Evolutionary conservation across 2,329 filamentous ascomycete species (phyloP), one percentile per base, ranked within the genome.

Genomic region (Davidsoniella neocaledoniae): DNA sequence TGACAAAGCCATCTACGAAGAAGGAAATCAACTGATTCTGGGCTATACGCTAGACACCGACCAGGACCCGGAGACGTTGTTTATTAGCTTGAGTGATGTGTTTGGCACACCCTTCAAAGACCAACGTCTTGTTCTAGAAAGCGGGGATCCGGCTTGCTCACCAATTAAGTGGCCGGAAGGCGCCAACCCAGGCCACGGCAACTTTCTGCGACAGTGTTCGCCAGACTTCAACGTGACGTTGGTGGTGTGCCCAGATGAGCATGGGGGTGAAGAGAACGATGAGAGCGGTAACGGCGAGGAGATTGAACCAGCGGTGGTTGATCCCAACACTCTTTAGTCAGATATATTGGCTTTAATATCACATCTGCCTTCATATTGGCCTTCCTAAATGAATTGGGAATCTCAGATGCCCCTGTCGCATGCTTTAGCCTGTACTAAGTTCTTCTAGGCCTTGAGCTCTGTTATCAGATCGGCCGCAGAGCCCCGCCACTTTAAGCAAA

Each of bases 31-130:
- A 60, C 63, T 62, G 55, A 59, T 62, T 51, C 66, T 63, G 43
- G 64, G 65, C 29, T 66, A 65, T 55, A 66, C 55, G 56, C 60
- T 68, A 21, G 60, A 64, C 48, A 56, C 56, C 47, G 54, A 43
- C 44, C 54, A 53, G 5, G 51, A 39, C 6, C 39, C 47, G 2
- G 8, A 16, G 5, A 39, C 33, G 38, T 29, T 68, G 46, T 68
- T 62, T 61, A 68, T 66, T 48, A 66, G 68, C 51, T 56, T 68
- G 19, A 62, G 58, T 56, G 58, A 61, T 53, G 61, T 66, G 10
- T 67, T 67, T 46, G 66, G 66, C n/a, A 60, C 66, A 47, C 56
- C 61, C 4, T 66, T 68, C 25, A 50, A 49, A 10, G 63, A 63
- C 8, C 54, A 56, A 44, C 63, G 61, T 56, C 21, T 68, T 8